These are phyloP conservation scores for Diaporthe nobilis DNA, from an alignment of 2,329 filamentous ascomycete species.

Conservation along the genomic window DNA sequence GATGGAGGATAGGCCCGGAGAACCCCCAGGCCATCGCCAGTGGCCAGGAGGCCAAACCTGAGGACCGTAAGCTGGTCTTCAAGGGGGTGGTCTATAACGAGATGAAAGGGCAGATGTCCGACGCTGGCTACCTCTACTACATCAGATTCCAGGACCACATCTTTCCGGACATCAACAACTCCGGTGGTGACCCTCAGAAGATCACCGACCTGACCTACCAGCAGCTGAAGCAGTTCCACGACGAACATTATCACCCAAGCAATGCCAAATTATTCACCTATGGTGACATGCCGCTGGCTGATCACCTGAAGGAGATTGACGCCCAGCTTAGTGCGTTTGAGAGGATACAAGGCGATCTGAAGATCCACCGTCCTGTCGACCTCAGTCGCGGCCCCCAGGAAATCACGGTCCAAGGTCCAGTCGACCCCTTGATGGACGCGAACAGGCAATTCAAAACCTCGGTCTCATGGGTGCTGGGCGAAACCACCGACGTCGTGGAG, in stretches of 20 bases:
- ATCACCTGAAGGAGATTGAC: constrained; percentile 86
- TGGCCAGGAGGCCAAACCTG: constrained; percentile 59
- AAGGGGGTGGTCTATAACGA: constrained; percentile 99
- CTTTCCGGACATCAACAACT: constrained; percentile 95
- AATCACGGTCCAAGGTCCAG: constrained; percentile 82
- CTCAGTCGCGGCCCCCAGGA: constrained; percentile 76
- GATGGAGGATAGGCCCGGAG: constrained; percentile 95
- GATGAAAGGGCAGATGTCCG: constrained; percentile 99
- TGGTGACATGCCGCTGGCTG: constrained; percentile 87
- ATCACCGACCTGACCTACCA: constrained; percentile 96
- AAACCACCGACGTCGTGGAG: constrained; percentile 86
- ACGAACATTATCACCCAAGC: constrained; percentile 95
- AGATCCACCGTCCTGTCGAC: constrained; percentile 82
- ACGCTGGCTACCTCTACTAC: constrained; percentile 96
- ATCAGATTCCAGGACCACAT: constrained; percentile 96
- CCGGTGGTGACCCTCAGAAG: constrained; percentile 94
- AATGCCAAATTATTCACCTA: constrained; percentile 98
- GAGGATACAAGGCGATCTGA: constrained; percentile 76
- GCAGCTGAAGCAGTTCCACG: constrained; percentile 89
- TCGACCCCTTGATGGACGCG: constrained; percentile 87
- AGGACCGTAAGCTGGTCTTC: constrained; percentile 84
- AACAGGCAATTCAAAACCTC: constrained; percentile 96
- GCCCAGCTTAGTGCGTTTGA: constrained; percentile 81
- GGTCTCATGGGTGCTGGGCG: constrained; percentile 90
- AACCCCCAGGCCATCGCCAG: constrained; percentile 76